Percentiles rank a stretch among this genome's conserved stretches.
These are phyloP conservation scores for Hygrocybe coccinea DNA, from an alignment of 768 basidiomycete genomes.

Conservation along the genomic window DNA sequence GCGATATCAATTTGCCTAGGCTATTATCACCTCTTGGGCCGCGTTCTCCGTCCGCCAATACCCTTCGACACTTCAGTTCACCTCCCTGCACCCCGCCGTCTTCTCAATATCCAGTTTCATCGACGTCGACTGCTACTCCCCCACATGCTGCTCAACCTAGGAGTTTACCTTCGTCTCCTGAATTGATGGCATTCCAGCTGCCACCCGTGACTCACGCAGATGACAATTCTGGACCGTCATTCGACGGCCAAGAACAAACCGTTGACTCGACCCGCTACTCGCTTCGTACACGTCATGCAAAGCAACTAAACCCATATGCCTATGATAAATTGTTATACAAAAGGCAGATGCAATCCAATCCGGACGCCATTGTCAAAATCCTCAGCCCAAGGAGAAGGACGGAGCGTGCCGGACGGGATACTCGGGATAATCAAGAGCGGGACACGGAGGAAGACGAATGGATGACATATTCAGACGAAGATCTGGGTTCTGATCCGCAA, in stretches of 20 bases:
- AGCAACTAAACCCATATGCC: slow-evolving; percentile 60
- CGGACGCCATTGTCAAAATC: slow-evolving; percentile 63
- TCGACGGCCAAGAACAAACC: slow-evolving; percentile 5
- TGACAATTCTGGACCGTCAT: not conserved
- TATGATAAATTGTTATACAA: slow-evolving; percentile 53
- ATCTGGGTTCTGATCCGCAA: not conserved
- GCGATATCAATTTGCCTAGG: too few relatives aligned
- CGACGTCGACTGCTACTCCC: too few relatives aligned
- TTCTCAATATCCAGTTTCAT: too few relatives aligned
- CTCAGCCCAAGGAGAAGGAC: slow-evolving; percentile 14
- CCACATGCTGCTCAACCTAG: too few relatives aligned
- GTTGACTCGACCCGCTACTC: slow-evolving; percentile 40
- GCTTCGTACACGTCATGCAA: slow-evolving; percentile 48
- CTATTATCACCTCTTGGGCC: too few relatives aligned
- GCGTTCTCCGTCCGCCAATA: too few relatives aligned
- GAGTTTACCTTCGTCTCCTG: too few relatives aligned
- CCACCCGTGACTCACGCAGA: not conserved
- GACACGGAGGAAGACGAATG: not conserved
- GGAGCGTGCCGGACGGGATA: slow-evolving; percentile 22
- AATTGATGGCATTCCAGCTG: not conserved
- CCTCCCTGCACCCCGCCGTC: too few relatives aligned
- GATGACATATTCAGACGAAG: slow-evolving; percentile 4
- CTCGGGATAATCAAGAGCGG: slow-evolving; percentile 16
- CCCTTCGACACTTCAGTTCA: too few relatives aligned
- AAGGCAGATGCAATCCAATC: slow-evolving; percentile 44